Conservation (phyloP, 257 asterid genomes). For the Prunella vulgaris region DNA sequence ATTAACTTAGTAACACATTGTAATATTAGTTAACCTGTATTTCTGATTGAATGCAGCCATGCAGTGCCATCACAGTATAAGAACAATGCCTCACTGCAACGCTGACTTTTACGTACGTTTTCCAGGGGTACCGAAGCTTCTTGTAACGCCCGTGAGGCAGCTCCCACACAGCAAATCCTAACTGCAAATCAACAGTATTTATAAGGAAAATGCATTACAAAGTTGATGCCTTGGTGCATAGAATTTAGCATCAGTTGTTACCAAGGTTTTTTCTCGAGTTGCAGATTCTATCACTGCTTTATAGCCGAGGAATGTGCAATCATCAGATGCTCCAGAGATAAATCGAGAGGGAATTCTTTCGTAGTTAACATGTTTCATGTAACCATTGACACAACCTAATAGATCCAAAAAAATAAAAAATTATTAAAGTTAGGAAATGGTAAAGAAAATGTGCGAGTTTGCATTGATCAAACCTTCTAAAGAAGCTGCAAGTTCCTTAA, state of each 20-base stretch:
- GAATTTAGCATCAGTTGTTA: neutral
- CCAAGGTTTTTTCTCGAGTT: constrained; percentile 63
- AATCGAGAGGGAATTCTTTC: constrained; percentile 45
- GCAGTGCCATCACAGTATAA: constrained; percentile 77
- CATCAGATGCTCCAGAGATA: constrained; percentile 45
- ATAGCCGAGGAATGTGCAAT: constrained; percentile 58
- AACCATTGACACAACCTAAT: constrained; percentile 65
- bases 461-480: constrained; percentile 53
- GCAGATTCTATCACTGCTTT: constrained; percentile 68
- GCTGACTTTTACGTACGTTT: constrained; percentile 51
- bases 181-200: constrained; percentile 25
- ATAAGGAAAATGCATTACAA: neutral
- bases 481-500: constrained; percentile 59
- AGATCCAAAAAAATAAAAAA: neutral
- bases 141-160: constrained; percentile 77
- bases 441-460: neutral
- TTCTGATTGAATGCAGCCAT: constrained; percentile 82
- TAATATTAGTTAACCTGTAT: constrained; percentile 44
- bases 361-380: constrained; percentile 45
- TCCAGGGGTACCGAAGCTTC: constrained; percentile 54
- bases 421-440: neutral
- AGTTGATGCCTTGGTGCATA: neutral
- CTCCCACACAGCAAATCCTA: constrained; percentile 72
- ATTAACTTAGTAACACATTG: neutral
- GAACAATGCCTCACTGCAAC: constrained; percentile 71